Base-by-base conservation (phyloP, 257 asterid species). In the Solanum sejunctum region DNA sequence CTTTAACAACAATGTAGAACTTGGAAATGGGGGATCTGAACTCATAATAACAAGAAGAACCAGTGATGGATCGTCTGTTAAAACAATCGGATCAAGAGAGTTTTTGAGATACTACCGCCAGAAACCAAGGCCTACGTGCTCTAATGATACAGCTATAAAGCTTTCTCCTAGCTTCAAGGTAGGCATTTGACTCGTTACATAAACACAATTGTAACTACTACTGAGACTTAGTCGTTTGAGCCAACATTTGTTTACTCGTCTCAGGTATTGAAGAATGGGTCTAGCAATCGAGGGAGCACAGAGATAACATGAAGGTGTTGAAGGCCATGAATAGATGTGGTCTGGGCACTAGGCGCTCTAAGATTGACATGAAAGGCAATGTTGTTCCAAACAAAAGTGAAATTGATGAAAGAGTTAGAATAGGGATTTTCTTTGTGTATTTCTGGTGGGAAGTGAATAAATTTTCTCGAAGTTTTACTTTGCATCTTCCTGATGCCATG, bases 331-430 rank as follows among this genome's bases (percentile, higher is more conserved):
- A 86, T 81, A 91, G 80, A 86, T 84, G 89, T 15, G 95, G 97
- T 1, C 91, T 89, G 21, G 98, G 93, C 82, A 86, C 80, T 15
- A 96, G 94, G 99, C 97, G 94, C 39, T 85, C 92, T 23, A 94
- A 93, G 89, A 93, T 93, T 60, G 95, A 97, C 32, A 93, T 93
- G 94, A 96, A 95, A 92, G 94, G 93, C 80, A 96, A 96, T 80
- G 94, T 89, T 51, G 93, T 96, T 45, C 98, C 45, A 32, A n/a
- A 20, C 12, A 58, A 13, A 66, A 66, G 73, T 49, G 43, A 51
- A 51, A 15, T 51, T 51, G 56, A 3, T 51, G 56, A 51, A 51
- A 12, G 56, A 51, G 17, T 51, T 51, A 1, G 32, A n/a, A 60
- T 1, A 9, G 67, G 32, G 67, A 60, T 20, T 1, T 20, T 58